Conservation (phyloP, 2,329 filamentous ascomycete species). For the Cercospora sp. region DNA sequence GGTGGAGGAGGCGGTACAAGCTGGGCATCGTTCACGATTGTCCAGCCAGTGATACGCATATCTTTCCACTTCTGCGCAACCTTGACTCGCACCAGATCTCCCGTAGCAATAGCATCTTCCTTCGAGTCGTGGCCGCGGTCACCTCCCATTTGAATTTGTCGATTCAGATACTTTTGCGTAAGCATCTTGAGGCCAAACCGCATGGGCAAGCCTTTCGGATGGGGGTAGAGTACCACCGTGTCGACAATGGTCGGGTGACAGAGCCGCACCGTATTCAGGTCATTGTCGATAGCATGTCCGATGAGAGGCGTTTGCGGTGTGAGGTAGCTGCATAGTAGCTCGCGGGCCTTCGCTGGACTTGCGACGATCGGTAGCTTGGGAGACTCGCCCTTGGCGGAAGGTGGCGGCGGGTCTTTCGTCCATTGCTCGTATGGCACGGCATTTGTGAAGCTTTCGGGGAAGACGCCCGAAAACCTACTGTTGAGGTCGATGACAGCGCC, state of each 20-base stretch:
- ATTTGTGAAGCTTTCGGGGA: constrained; percentile 69
- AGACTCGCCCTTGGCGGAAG: constrained; percentile 19
- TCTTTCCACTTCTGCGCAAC: constrained; percentile 69
- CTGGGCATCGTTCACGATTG: constrained; percentile 52
- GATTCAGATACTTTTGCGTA: constrained; percentile 66
- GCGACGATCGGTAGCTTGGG: constrained; percentile 67
- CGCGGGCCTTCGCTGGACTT: constrained; percentile 72
- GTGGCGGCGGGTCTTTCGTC: constrained; percentile 23
- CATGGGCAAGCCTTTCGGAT: constrained; percentile 71
- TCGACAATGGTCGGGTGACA: constrained; percentile 85
- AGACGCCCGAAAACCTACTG: constrained; percentile 86
- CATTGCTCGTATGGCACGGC: constrained; percentile 58
- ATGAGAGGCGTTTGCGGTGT: constrained; percentile 78
- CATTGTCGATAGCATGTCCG: constrained; percentile 93
- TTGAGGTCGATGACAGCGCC: constrained; percentile 89
- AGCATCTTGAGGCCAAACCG: constrained; percentile 77
- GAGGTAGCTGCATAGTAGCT: constrained; percentile 74
- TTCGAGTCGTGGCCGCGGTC: constrained; percentile 78
- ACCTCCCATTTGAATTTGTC: constrained; percentile 74
- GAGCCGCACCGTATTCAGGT: constrained; percentile 80
- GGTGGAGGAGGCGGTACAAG: constrained; percentile 24
- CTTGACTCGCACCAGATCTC: constrained; percentile 75
- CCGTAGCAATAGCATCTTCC: constrained; percentile 86
- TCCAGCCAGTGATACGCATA: constrained; percentile 69
- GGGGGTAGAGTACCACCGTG: constrained; percentile 80